These are phyloP conservation scores for Aspergillus carlsbadensis DNA, from an alignment of 495 filamentous ascomycete species.

Conservation along the genomic window DNA sequence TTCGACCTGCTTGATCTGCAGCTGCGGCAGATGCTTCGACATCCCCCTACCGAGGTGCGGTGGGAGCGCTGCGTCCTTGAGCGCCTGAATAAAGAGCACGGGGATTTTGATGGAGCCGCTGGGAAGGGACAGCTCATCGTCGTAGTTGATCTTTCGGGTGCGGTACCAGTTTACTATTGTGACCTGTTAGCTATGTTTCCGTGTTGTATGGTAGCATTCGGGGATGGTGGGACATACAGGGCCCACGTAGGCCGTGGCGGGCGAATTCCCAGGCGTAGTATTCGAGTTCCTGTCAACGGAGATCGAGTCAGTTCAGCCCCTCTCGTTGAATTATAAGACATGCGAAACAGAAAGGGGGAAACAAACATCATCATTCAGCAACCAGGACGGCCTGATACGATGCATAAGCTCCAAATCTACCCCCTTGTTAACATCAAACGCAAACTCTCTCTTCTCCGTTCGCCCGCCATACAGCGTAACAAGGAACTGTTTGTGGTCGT, in stretches of 20 bases:
- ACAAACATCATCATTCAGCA: conserved; percentile 60
- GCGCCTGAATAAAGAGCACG: conserved; percentile 70
- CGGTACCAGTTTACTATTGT: conserved; percentile 77
- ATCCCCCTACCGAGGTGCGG: conserved; percentile 66
- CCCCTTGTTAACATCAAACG: conserved; percentile 57
- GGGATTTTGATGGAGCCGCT: conserved; percentile 60
- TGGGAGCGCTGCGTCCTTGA: conserved; percentile 65
- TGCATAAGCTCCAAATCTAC: conserved; percentile 54
- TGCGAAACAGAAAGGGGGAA: background rate
- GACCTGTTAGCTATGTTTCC: background rate
- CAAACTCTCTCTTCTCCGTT: conserved; percentile 50
- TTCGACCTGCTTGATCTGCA: conserved; percentile 58
- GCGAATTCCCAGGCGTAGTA: conserved; percentile 71
- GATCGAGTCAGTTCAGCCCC: background rate
- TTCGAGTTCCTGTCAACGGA: conserved; percentile 58
- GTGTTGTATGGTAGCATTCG: background rate
- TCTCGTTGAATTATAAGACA: too few relatives aligned
- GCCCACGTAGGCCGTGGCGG: conserved; percentile 71
- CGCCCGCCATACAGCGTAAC: conserved; percentile 65
- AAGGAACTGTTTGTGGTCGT: conserved; percentile 65
- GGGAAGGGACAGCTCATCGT: conserved; percentile 65
- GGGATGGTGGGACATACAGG: conserved; percentile 47
- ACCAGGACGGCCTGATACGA: conserved; percentile 42
- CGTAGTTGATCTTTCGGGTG: conserved; percentile 64
- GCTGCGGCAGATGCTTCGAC: conserved; percentile 59